phyloP scores from a whole-genome alignment of 352 stramenopile species.

The Phytopythium helicoides region DNA sequence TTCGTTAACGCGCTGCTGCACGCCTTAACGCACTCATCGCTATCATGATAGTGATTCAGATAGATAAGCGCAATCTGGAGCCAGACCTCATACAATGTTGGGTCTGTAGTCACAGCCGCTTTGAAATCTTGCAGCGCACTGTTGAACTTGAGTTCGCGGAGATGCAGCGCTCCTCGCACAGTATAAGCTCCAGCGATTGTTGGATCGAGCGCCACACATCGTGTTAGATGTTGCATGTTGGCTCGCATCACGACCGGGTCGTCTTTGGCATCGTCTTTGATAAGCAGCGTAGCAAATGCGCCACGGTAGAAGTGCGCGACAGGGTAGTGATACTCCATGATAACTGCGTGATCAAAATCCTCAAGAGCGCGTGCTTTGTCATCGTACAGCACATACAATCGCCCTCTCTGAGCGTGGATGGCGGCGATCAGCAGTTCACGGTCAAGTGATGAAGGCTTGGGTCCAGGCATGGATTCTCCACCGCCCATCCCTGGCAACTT shows the following conservation, averaged over 20 bases:
- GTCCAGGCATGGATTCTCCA: too few species aligned
- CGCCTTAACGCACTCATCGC: constrained; percentile 57
- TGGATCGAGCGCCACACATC: constrained; percentile 64
- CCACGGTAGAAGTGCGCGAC: constrained; percentile 78
- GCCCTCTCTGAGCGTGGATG: constrained; percentile 60
- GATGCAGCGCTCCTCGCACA: constrained; percentile 61
- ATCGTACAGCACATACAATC: constrained; percentile 57
- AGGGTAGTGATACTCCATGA: constrained; percentile 80
- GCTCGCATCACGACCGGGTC: constrained; percentile 17
- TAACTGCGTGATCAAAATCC: constrained; percentile 71
- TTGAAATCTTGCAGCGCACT: constrained; percentile 82
- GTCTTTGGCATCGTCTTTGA: constrained; percentile 15
- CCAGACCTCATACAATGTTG: constrained; percentile 75
- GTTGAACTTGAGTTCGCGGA: constrained; percentile 73
- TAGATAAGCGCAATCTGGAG: constrained; percentile 80
- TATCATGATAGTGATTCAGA: constrained; percentile 79
- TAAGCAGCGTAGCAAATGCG: constrained; percentile 49
- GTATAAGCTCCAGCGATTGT: constrained; percentile 75
- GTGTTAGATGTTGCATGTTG: constrained; percentile 51
- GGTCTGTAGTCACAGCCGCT: constrained; percentile 63
- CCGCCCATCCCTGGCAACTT: constrained; percentile 3
- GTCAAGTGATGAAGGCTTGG: constrained; percentile 22
- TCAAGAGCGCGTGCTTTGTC: constrained; percentile 40
- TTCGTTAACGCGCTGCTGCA: constrained; percentile 64
- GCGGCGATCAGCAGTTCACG: constrained; percentile 52